Conservation (phyloP, 305 asterid genomes). For the Lippia alba region DNA sequence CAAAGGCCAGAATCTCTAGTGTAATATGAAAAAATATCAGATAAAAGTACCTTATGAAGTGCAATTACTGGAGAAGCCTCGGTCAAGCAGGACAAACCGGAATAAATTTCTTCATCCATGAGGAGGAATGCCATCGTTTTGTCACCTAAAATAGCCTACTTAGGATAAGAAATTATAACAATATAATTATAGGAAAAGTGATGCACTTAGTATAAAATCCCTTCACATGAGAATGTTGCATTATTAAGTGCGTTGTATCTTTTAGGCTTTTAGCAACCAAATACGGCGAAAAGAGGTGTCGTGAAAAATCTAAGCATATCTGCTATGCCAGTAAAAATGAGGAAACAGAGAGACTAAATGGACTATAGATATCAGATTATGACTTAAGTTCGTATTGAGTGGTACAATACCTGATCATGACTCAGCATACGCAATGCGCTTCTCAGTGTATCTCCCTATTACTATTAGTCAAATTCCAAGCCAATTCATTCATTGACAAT, state of each 20-base stretch:
- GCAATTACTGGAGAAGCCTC: slow-evolving; percentile 86
- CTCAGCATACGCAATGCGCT: slow-evolving; percentile 98
- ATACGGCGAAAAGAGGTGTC: slow-evolving; percentile 4
- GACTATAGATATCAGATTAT: neutral
- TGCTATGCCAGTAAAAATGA: neutral
- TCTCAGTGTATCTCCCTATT: slow-evolving; percentile 93
- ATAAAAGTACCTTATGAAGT: slow-evolving; percentile 81
- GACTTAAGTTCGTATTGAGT: slow-evolving; percentile 11
- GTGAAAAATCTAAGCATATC: slow-evolving; percentile 13
- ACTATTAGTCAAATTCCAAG: slow-evolving; percentile 83
- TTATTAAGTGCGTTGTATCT: slow-evolving; percentile 3
- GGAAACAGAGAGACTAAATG: too few relatives aligned
- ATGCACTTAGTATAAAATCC: slow-evolving; percentile 17
- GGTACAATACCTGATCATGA: slow-evolving; percentile 84
- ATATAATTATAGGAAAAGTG: slow-evolving; percentile 20
- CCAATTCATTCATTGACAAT: slow-evolving; percentile 87
- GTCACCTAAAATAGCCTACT: slow-evolving; percentile 94
- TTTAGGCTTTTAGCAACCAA: neutral
- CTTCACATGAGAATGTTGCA: neutral
- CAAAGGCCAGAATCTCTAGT: slow-evolving; percentile 21
- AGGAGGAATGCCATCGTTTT: slow-evolving; percentile 86
- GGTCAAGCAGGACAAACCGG: slow-evolving; percentile 88
- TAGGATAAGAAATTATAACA: slow-evolving; percentile 35
- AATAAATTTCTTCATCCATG: slow-evolving; percentile 97
- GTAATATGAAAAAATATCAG: slow-evolving; percentile 20